Base-by-base conservation (phyloP, 2,329 filamentous ascomycete genomes). In the Fusarium caatingaense region DNA sequence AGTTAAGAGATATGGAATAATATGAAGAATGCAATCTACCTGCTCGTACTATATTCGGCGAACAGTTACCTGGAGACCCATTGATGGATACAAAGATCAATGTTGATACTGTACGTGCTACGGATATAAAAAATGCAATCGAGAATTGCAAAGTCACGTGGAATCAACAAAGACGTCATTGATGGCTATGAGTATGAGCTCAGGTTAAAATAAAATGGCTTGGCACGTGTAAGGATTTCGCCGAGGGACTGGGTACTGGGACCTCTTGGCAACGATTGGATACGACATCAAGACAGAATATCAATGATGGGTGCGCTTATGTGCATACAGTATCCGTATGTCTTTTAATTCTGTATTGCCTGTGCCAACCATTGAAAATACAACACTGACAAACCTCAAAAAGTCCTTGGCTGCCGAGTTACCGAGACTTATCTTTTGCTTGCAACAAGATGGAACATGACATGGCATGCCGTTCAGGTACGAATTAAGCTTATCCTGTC, bases 401-500 rank as follows among this genome's bases (percentile, higher is more conserved):
- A n/a, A 12, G 21, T 23, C 37, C 40, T 60, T 53, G 37, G 25
- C 32, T 50, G 46, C 51, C 27, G 60, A 59, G 32, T 30, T 64
- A 34, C 60, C 45, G 30, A 64, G 27, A 51, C 32, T 21, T 30
- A 30, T 30, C 28, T 30, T 64, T 25, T 21, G 25, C n/a, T 45
- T 46, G 50, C 42, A 30, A 57, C 25, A 53, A 41, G 25, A 53
- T 42, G 49, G 23, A 27, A 27, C 25, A 27, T 27, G 8, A 62
- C 37, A 21, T 37, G 27, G 12, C 44, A 45, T 44, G 15, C 48
- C 45, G 47, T 61, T 60, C 34, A 60, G 42, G 48, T 51, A 51
- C 54, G 25, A 44, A 55, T n/a, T 46, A 51, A 59, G 63, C 72
- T 64, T 74, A 53, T 47, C 62, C 55, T 30, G 10, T 63, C 49